Evolutionary conservation across 495 filamentous ascomycete species (phyloP), one percentile per base, ranked within the genome.

Genomic region (Hypoxylon subgilvum): DNA sequence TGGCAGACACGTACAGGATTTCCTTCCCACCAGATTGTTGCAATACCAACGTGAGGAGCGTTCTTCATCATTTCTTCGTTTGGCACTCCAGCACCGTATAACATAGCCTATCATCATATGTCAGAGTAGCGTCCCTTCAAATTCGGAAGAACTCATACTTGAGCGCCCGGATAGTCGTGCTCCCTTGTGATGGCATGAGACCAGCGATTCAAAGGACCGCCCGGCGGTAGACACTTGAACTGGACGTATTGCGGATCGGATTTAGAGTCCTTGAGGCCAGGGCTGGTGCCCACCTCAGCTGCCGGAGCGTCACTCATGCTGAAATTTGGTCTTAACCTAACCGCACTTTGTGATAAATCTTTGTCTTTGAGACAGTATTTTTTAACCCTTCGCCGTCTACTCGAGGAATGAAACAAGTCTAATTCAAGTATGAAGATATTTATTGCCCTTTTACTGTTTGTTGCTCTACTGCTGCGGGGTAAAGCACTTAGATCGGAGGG

Each of bases 11-110:
- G 17, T 63, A 63, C 59, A 43, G 94, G 91, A 69, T 98, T 98
- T 21, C 94, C 94, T 72, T 98, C 94, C 92, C 92, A 98, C 92
- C 93, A 97, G 2, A 97, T 91, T 4, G 89, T 90, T 5, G 92
- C 88, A 53, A 86, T 78, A 19, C 94, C 94, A 9, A 98, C 90
- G 52, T 98, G 94, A 5, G 93, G 91, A 45, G 86, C 87, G 47
- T 83, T 94, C 70, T 91, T 89, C 91, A 97, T 96, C 60, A 88
- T 82, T 22, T 93, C 81, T 63, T 84, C 79, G 63, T 91, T 80
- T 10, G 92, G 92, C 22, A 97, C 87, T 19, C 94, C 94, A 7
- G 93, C 93, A 4, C 90, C 92, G 74, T 94, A 97, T 2, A 97
- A 82, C 94, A 98, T 98, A 55, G 93, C 93, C 87, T 95, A 57